Evolutionary conservation across 192 early-diverging fungal species (phyloP), one percentile per base, ranked within the genome.

Genomic region (Entomortierella beljakovae): DNA sequence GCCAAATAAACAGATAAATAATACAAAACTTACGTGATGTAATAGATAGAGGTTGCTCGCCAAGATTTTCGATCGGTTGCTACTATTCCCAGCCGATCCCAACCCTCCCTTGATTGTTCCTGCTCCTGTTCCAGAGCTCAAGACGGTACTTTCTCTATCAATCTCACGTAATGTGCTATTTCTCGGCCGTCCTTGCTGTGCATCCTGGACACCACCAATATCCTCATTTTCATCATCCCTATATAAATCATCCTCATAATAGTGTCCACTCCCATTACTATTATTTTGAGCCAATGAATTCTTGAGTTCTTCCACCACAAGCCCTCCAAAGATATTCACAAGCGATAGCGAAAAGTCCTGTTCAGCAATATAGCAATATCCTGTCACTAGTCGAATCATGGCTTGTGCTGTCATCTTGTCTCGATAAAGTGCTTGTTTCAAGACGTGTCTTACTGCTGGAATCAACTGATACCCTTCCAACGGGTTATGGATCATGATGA

Each of bases 401-500:
- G 66, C 67, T 31, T 82, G 65, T n/a, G 80, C 76, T 31, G 81
- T 61, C 26, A 88, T 60, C 37, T 38, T 70, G 46, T 84, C 83
- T 26, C 70, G 80, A 38, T 80, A 71, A 2, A 88, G 59, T 3
- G 84, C 86, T 25, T 88, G 84, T 11, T 70, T 70, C 5, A 88
- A 64, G 2, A 88, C 26, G n/a, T 63, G 62, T 49, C 82, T 81
- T 16, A 83, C 81, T 22, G 83, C 68, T 10, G 82, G 22, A 11
- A 82, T 57, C 6, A 87, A 43, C 9, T 61, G 69, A 75, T 83
- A 66, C 10, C 71, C 76, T 32, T 88, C 81, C 23, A 84, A 53
- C 0, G 84, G 84, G 62, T 88, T 84, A 40, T 85, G 80, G 38
- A 81, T 81, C 73, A 84, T 69, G 13, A 88, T 51, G 48, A 71